Evolutionary conservation across 768 basidiomycete species (phyloP), one percentile per base, ranked within the genome.

Genomic region (Termitomyces bulborhizus): DNA sequence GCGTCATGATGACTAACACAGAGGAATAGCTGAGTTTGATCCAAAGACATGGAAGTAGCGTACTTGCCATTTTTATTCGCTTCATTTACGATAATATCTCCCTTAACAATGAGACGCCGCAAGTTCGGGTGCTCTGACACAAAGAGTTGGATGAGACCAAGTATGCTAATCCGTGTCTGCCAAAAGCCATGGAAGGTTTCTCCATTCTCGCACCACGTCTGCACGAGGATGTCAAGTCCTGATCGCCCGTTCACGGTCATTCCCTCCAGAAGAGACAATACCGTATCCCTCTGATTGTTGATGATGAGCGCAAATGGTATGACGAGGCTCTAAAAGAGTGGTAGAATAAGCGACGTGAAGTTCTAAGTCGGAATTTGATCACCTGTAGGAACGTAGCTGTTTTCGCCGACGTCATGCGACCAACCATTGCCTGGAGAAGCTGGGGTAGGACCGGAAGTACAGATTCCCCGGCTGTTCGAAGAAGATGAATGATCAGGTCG

Each of bases 141-240:
- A 64, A 88, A 88, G 24, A 98, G 76, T 57, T 88, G 82, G 29
- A 81, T 81, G 48, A 99, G 72, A 1, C 88, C 95, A 53, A 98
- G 72, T 39, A 83, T 86, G 68, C 92, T 94, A 63, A 96, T 80
- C 32, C 92, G 83, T 4, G 85, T 83, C 9, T 92, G 86, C 95
- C 96, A 98, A 69, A 87, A 93, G 31, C 97, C 95, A 65, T 93
- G 92, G 79, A 98, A 90, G 4, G 88, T 92, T 69, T 93, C 90
- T 12, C 88, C 86, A 63, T 94, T 95, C 67, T 99, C 96, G 64
- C 90, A 91, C 96, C 95, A 98, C 0, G 90, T 86, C 53, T 86
- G 82, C 27, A 98, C 79, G n/a, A 99, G 76, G 46, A 98, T 80
- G 57, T 94, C 86, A n/a, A 98, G 78, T 0, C 82, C 91, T 0